These are phyloP conservation scores for Dactylorhiza incarnata DNA, from an alignment of 106 monocot species.

Conservation along the genomic window DNA sequence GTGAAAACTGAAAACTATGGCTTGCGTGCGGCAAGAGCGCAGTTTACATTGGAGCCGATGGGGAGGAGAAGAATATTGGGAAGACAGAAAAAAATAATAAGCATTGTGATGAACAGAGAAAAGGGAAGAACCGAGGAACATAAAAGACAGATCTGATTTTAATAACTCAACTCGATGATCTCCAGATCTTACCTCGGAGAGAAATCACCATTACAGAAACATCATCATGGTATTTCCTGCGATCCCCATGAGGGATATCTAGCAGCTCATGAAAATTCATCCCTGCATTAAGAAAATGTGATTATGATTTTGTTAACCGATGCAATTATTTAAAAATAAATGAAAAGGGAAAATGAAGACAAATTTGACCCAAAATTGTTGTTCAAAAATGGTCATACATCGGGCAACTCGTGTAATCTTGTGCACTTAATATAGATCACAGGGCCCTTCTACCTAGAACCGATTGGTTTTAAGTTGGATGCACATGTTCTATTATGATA, in stretches of 20 bases:
- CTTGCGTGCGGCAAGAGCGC: not conserved
- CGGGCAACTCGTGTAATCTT: no score
- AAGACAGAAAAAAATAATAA: not conserved
- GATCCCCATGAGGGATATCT: conserved; percentile 94
- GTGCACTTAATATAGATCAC: no score
- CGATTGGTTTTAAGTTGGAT: no score
- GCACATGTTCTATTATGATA: no score
- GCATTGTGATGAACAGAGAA: not conserved
- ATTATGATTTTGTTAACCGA: not conserved
- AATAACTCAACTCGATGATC: conserved; percentile 66
- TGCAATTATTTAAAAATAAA: not conserved
- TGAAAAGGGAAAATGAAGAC: no score
- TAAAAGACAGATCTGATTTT: conserved; percentile 9
- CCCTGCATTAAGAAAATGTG: conserved; percentile 31
- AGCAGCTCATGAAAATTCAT: conserved; percentile 94
- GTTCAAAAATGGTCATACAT: no score
- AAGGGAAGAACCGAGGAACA: conserved; percentile 1
- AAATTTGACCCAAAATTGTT: no score
- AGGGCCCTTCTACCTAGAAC: no score
- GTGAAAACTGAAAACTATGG: not conserved
- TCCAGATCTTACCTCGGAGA: conserved; percentile 93
- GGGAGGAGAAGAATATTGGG: not conserved
- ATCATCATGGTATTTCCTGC: conserved; percentile 92
- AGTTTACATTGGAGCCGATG: no score
- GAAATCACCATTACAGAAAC: conserved; percentile 97